These are phyloP conservation scores for Panicum virgatum DNA, from an alignment of 202 grass and related monocot species.

Conservation along the genomic window DNA sequence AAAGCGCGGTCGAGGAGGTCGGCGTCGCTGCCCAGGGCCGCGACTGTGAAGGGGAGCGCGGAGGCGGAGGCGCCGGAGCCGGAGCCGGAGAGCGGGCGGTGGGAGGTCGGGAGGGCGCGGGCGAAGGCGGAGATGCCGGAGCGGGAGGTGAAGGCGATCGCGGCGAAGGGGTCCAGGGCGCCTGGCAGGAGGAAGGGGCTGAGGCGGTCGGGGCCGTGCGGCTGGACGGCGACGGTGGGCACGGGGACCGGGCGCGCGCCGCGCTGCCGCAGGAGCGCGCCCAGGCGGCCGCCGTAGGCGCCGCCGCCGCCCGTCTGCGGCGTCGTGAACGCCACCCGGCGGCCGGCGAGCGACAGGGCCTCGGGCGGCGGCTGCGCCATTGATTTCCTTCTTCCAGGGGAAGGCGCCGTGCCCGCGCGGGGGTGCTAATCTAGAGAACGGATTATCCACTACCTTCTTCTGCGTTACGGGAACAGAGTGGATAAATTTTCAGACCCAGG, in stretches of 20 bases:
- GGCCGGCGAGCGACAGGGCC: slow-evolving; percentile 56
- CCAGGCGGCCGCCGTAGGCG: slow-evolving; percentile 56
- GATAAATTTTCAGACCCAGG: too few relatives aligned
- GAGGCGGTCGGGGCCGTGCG: slow-evolving; percentile 51
- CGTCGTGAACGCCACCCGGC: slow-evolving; percentile 80
- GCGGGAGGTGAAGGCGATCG: slow-evolving; percentile 80
- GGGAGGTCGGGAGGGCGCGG: slow-evolving; percentile 39
- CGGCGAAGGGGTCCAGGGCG: slow-evolving; percentile 65
- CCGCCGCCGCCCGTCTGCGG: slow-evolving; percentile 40
- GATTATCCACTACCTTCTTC: too few relatives aligned
- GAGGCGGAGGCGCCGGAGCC: too few relatives aligned
- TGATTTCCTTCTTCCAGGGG: too few relatives aligned
- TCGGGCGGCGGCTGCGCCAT: too few relatives aligned
- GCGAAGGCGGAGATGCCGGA: slow-evolving; percentile 76
- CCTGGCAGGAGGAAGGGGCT: slow-evolving; percentile 56
- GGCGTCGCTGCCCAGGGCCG: slow-evolving; percentile 69
- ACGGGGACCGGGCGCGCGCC: slow-evolving; percentile 60
- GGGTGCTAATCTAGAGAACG: too few relatives aligned
- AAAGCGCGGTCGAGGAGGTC: slow-evolving; percentile 60
- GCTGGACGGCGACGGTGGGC: slow-evolving; percentile 62
- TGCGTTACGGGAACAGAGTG: too few relatives aligned
- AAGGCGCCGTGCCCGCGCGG: too few relatives aligned
- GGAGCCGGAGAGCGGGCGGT: slow-evolving; percentile 39
- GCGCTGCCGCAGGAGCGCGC: slow-evolving; percentile 53
- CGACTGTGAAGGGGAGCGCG: slow-evolving; percentile 52